Conservation (phyloP, 768 basidiomycete genomes). For the Kwoniella sp. region DNA sequence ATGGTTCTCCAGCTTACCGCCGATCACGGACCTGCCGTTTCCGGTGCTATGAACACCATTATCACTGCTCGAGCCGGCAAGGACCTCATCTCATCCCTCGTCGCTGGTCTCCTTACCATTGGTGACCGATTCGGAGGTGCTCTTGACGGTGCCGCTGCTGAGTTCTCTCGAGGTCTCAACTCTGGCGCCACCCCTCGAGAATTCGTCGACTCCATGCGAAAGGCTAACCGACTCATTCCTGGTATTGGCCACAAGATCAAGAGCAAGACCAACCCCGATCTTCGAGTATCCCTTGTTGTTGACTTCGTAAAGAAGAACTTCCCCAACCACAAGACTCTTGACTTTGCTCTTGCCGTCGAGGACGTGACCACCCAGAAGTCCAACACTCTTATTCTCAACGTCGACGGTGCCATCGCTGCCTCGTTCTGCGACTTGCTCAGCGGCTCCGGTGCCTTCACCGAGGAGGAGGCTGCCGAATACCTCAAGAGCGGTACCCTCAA, state of each 20-base stretch:
- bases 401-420: slow-evolving; percentile 86
- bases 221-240: slow-evolving; percentile 92
- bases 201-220: slow-evolving; percentile 91
- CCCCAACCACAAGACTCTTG: slow-evolving; percentile 88
- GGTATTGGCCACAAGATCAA: slow-evolving; percentile 99
- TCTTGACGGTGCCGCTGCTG: slow-evolving; percentile 91
- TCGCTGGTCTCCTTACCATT: slow-evolving; percentile 94
- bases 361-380: slow-evolving; percentile 97
- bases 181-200: slow-evolving; percentile 94
- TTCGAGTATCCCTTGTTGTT: slow-evolving; percentile 64
- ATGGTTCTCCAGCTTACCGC: slow-evolving; percentile 99
- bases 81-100: slow-evolving; percentile 93
- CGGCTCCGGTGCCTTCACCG: slow-evolving; percentile 89
- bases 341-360: slow-evolving; percentile 95
- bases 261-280: slow-evolving; percentile 60
- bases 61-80: slow-evolving; percentile 99
- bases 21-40: slow-evolving; percentile 97
- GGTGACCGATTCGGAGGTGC: slow-evolving; percentile 98
- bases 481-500: slow-evolving; percentile 77
- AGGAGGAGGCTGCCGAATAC: slow-evolving; percentile 96
- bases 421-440: slow-evolving; percentile 94
- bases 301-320: slow-evolving; percentile 94
- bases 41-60: slow-evolving; percentile 99
- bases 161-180: slow-evolving; percentile 91
- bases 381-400: slow-evolving; percentile 95